Percentiles rank a stretch among this genome's conserved stretches.
These are phyloP conservation scores for Macrolepiota dolichaula DNA, from an alignment of 768 basidiomycete species.

Conservation along the genomic window DNA sequence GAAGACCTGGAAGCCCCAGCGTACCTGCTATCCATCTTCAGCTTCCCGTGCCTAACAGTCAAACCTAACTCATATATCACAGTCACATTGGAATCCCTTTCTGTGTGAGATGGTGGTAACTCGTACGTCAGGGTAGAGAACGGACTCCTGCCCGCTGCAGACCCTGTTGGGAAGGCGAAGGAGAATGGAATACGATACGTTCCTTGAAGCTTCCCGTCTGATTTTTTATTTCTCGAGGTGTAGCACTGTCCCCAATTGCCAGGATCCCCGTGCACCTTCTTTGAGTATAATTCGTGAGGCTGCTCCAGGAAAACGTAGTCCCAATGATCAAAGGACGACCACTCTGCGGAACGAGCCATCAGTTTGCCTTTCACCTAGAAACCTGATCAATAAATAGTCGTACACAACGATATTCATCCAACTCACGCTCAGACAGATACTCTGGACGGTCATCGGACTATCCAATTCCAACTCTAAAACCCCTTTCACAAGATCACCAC, in stretches of 20 bases:
- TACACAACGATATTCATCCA: not conserved
- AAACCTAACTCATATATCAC: slow-evolving; percentile 35
- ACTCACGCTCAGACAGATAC: slow-evolving; percentile 12
- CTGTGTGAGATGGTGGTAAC: slow-evolving; percentile 31
- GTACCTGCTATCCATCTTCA: slow-evolving; percentile 36
- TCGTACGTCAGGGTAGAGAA: slow-evolving; percentile 10
- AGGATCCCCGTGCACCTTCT: slow-evolving; percentile 28
- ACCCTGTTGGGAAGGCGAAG: slow-evolving; percentile 31
- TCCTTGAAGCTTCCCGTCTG: slow-evolving; percentile 31
- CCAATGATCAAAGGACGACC: not conserved
- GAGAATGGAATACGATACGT: slow-evolving; percentile 37
- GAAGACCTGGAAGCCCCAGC: slow-evolving; percentile 5
- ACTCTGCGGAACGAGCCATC: not conserved
- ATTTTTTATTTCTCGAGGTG: slow-evolving; percentile 18
- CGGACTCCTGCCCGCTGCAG: slow-evolving; percentile 12
- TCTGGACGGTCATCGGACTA: slow-evolving; percentile 15
- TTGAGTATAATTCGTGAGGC: slow-evolving; percentile 22
- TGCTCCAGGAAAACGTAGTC: slow-evolving; percentile 12
- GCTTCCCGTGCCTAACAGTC: slow-evolving; percentile 31
- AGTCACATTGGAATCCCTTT: slow-evolving; percentile 23
- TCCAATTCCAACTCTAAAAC: slow-evolving; percentile 16
- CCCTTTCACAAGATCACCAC: slow-evolving; percentile 18
- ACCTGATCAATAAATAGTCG: not conserved
- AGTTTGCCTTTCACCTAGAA: slow-evolving; percentile 14
- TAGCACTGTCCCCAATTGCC: not conserved